These are phyloP conservation scores for Tolypocladium guangdongense DNA, from an alignment of 2,329 filamentous ascomycete genomes.

Conservation along the genomic window DNA sequence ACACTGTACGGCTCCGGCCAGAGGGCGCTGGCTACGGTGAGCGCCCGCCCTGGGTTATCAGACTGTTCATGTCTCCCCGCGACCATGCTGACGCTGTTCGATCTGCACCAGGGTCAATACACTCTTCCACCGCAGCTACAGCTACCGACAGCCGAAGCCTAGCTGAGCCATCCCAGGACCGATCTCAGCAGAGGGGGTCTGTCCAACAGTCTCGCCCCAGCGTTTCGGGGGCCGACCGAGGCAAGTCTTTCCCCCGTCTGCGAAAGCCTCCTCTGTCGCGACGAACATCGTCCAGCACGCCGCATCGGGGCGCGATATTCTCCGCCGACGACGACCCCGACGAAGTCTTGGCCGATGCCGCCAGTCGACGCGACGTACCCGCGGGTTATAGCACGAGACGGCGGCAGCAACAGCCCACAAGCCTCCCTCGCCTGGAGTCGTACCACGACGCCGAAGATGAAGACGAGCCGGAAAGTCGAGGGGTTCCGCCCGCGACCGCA, in stretches of 20 bases:
- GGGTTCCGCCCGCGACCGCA: conserved; percentile 6
- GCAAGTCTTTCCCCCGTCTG: conserved; percentile 36
- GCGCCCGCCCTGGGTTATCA: conserved; percentile 2
- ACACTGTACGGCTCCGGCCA: conserved; percentile 47
- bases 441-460: conserved; percentile 11
- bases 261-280: conserved; percentile 65
- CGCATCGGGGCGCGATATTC: conserved; percentile 75
- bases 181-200: conserved; percentile 18
- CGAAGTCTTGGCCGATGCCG: conserved; percentile 64
- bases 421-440: conserved; percentile 33
- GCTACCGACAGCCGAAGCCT: conserved; percentile 19
- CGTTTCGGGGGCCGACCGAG: conserved; percentile 34
- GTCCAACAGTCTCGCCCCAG: conserved; percentile 23
- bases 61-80: background rate
- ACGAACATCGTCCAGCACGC: conserved; percentile 65
- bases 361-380: conserved; percentile 29
- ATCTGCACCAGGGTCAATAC: conserved; percentile 7
- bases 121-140: conserved; percentile 6
- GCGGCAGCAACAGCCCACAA: conserved; percentile 18
- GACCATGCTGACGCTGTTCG: conserved; percentile 1
- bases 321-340: conserved; percentile 80
- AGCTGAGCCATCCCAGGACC: conserved; percentile 28
- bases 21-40: conserved; percentile 44
- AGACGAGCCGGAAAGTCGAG: conserved; percentile 11
- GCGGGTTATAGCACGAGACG: conserved; percentile 21